These are phyloP conservation scores for Tirmania nivea DNA, from an alignment of 495 filamentous ascomycete species.

Conservation along the genomic window DNA sequence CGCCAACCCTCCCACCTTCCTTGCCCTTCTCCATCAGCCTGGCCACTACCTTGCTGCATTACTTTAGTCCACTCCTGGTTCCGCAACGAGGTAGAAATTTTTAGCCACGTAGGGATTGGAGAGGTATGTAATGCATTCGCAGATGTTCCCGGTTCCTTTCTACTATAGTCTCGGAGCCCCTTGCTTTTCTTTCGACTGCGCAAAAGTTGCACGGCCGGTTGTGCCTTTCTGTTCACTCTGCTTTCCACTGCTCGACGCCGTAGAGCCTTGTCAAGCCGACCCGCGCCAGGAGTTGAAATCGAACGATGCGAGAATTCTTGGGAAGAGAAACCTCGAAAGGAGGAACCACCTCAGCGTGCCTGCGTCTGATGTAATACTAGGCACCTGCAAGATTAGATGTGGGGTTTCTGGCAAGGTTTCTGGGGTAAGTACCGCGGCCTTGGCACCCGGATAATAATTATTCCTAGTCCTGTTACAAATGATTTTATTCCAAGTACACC, in stretches of 20 bases:
- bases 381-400: too few relatives aligned
- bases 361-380: too few relatives aligned
- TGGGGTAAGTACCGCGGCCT: too few relatives aligned
- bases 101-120: background rate
- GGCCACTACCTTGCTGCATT: background rate
- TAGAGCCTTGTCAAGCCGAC: background rate
- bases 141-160: background rate
- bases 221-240: background rate
- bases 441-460: too few relatives aligned
- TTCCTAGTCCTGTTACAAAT: too few relatives aligned
- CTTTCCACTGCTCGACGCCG: background rate
- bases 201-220: background rate
- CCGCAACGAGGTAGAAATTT: background rate
- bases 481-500: too few relatives aligned
- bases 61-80: background rate
- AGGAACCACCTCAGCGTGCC: too few relatives aligned
- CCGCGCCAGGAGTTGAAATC: background rate
- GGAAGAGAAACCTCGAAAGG: too few relatives aligned
- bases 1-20: background rate
- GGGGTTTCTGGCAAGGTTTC: too few relatives aligned
- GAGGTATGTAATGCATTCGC: background rate
- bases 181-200: background rate
- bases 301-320: too few relatives aligned
- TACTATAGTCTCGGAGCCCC: too few relatives aligned
- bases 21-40: background rate